phyloP scores from a whole-genome alignment of 768 basidiomycete genomes.

The Podaxis sp. region DNA sequence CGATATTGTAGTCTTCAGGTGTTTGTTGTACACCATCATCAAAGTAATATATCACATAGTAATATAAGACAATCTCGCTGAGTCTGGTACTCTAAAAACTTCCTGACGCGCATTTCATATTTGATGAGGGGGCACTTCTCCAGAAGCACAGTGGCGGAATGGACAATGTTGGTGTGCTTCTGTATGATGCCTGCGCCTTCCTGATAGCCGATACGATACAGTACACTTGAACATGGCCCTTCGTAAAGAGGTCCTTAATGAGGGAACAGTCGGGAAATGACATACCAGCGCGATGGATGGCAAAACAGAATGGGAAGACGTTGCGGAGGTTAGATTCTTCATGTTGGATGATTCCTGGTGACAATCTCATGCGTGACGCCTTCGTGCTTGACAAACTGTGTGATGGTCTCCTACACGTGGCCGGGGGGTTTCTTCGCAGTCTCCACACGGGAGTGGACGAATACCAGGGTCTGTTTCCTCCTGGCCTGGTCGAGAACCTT shows the following conservation, averaged over 20 bases:
- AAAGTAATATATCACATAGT: slow-evolving; percentile 93
- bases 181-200: slow-evolving; percentile 60
- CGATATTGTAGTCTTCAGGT: slow-evolving; percentile 83
- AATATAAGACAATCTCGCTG: slow-evolving; percentile 89
- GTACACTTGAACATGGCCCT: slow-evolving; percentile 90
- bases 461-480: slow-evolving; percentile 92
- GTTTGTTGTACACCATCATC: slow-evolving; percentile 97
- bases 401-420: slow-evolving; percentile 96
- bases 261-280: slow-evolving; percentile 83
- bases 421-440: no score
- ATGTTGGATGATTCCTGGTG: slow-evolving; percentile 80
- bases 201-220: no score
- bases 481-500: slow-evolving; percentile 90
- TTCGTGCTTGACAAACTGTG: slow-evolving; percentile 93
- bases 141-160: slow-evolving; percentile 88
- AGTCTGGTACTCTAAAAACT: slow-evolving; percentile 91
- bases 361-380: slow-evolving; percentile 90
- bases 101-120: slow-evolving; percentile 86
- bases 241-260: slow-evolving; percentile 92
- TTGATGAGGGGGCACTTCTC: slow-evolving; percentile 95
- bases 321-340: slow-evolving; percentile 84
- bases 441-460: no score
- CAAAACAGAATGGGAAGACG: slow-evolving; percentile 93
- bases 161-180: slow-evolving; percentile 91
- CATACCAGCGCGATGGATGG: slow-evolving; percentile 98